Percentiles rank a stretch among this genome's conserved stretches.
Conservation (phyloP, 768 basidiomycete species). For the Kwoniella bestiolae region DNA sequence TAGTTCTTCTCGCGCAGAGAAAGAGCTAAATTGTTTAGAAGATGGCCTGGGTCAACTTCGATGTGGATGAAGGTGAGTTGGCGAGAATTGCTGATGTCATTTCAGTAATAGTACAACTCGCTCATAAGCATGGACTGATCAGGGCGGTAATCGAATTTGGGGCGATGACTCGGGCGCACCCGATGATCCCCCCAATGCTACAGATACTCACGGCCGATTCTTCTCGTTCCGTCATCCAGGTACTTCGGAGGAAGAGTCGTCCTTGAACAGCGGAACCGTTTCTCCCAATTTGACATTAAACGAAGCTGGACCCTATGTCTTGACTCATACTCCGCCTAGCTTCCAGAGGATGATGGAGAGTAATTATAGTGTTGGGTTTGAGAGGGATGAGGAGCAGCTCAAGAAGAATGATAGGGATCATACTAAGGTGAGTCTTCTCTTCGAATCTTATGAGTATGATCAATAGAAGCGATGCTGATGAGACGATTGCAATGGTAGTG, state of each 20-base stretch:
- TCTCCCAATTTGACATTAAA: conserved; percentile 59
- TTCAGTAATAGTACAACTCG: neutral
- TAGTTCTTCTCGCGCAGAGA: conserved; percentile 90
- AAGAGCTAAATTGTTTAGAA: conserved; percentile 83
- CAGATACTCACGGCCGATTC: conserved; percentile 74
- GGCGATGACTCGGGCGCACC: conserved; percentile 40
- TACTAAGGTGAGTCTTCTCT: conserved; percentile 33
- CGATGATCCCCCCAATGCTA: conserved; percentile 67
- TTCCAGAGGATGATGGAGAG: conserved; percentile 66
- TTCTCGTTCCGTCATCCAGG: conserved; percentile 71
- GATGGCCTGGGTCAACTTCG: conserved; percentile 92
- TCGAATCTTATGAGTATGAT: neutral
- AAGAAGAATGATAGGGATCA: conserved; percentile 49
- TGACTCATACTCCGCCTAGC: conserved; percentile 58
- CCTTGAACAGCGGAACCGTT: conserved; percentile 44
- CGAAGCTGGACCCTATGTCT: conserved; percentile 70
- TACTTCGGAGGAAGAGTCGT: conserved; percentile 26
- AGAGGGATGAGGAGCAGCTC: conserved; percentile 67
- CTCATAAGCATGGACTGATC: neutral
- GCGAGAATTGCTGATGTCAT: neutral
- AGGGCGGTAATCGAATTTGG: conserved; percentile 69
- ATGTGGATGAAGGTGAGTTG: conserved; percentile 85
- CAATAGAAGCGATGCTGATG: neutral
- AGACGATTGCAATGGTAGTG: conserved; percentile 60
- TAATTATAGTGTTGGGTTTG: conserved; percentile 91